Evolutionary conservation across 73 alveolate genomes (phyloP).

Genomic region (Paramecium tetraurelia): DNA sequence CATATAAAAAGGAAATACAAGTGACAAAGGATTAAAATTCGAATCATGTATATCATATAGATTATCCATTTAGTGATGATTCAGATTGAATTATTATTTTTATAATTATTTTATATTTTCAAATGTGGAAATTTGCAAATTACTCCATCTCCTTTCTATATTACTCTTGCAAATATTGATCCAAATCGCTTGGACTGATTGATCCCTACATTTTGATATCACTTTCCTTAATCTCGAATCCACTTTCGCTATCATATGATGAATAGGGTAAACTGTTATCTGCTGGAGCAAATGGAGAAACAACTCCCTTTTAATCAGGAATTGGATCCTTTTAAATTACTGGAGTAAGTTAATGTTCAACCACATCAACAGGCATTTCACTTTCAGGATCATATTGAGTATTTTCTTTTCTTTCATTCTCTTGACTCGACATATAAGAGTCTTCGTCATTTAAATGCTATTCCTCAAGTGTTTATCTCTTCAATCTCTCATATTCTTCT

Average conservation of each 20-base stretch:
- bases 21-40: background rate
- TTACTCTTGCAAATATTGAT: background rate
- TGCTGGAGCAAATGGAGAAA: conserved; percentile 42
- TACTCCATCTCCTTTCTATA: background rate
- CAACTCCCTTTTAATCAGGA: conserved; percentile 37
- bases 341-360: conserved; percentile 33
- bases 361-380: conserved; percentile 43
- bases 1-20: background rate
- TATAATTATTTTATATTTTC: background rate
- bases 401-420: background rate
- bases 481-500: background rate
- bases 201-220: background rate
- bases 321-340: background rate
- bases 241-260: conserved; percentile 30
- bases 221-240: conserved; percentile 28
- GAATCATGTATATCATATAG: background rate
- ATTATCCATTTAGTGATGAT: background rate
- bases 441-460: background rate
- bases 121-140: background rate
- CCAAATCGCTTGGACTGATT: background rate
- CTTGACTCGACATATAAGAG: background rate
- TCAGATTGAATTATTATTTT: background rate
- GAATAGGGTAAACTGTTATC: background rate
- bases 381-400: background rate
- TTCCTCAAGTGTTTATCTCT: background rate